Conservation (phyloP, 129 eudicot genomes). For the Chrysanthemum makinoi region DNA sequence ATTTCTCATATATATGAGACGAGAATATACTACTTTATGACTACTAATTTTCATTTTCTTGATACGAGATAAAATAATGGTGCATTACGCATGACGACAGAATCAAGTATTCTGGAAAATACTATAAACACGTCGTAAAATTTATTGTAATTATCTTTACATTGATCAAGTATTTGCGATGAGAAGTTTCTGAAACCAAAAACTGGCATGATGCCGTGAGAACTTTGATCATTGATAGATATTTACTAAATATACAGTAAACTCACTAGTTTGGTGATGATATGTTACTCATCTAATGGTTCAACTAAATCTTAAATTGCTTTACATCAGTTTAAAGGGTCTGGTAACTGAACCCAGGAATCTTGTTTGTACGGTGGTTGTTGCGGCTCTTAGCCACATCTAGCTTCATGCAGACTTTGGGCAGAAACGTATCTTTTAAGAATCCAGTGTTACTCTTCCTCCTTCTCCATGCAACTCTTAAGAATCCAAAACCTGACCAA, state of each 20-base stretch:
- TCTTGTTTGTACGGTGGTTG: constrained; percentile 22
- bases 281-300: background rate
- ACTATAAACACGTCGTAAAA: background rate
- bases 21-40: too few relatives aligned
- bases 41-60: too few relatives aligned
- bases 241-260: constrained; percentile 1
- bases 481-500: constrained; percentile 42
- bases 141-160: background rate
- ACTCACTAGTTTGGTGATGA: constrained; percentile 4
- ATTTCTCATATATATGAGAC: too few relatives aligned
- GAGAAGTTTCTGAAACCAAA: constrained; percentile 8
- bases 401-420: constrained; percentile 48
- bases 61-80: too few relatives aligned
- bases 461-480: constrained; percentile 30
- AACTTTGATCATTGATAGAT: background rate
- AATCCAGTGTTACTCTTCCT: constrained; percentile 45
- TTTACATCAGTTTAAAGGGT: constrained; percentile 48
- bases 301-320: constrained; percentile 5
- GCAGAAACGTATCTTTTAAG: constrained; percentile 32
- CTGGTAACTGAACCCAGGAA: constrained; percentile 50
- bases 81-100: too few relatives aligned
- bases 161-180: background rate
- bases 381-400: constrained; percentile 43
- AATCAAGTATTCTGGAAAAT: background rate
- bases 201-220: background rate